A percentile compares a stretch with the other conserved stretches of the same genome.
phyloP scores from a whole-genome alignment of 2,329 filamentous ascomycete genomes.

The Epichloe brachyelytri region DNA sequence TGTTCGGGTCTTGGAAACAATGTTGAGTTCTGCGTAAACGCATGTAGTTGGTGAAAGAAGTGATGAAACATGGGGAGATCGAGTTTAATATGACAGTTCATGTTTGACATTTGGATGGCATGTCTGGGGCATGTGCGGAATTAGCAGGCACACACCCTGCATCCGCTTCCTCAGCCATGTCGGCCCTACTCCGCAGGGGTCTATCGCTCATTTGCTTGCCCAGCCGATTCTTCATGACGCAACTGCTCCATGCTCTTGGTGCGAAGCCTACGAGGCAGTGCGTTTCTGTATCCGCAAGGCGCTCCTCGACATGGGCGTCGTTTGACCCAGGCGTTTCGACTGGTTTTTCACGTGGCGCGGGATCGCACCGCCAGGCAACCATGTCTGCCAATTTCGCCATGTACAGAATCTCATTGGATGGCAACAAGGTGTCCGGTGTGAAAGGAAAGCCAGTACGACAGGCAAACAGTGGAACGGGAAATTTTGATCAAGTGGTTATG shows the following conservation, averaged over 20 bases:
- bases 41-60: neutral
- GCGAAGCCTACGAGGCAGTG: neutral
- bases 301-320: neutral
- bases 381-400: neutral
- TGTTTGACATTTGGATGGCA: constrained; percentile 1
- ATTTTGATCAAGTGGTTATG: neutral
- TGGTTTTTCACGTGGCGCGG: neutral
- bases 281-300: neutral
- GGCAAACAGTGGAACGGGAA: neutral
- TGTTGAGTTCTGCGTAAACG: neutral
- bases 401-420: neutral
- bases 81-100: neutral
- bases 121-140: constrained; percentile 3
- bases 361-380: neutral
- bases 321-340: constrained; percentile 1
- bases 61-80: neutral
- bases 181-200: constrained; percentile 3
- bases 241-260: constrained; percentile 1
- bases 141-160: constrained; percentile 1
- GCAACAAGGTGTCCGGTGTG: neutral
- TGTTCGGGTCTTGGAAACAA: neutral
- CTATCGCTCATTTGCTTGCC: neutral
- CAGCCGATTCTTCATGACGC: constrained; percentile 4
- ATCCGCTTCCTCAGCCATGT: neutral
- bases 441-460: neutral